Base-by-base conservation (phyloP, 1,139 yeast genomes). In the Martiniozyma asiatica region DNA sequence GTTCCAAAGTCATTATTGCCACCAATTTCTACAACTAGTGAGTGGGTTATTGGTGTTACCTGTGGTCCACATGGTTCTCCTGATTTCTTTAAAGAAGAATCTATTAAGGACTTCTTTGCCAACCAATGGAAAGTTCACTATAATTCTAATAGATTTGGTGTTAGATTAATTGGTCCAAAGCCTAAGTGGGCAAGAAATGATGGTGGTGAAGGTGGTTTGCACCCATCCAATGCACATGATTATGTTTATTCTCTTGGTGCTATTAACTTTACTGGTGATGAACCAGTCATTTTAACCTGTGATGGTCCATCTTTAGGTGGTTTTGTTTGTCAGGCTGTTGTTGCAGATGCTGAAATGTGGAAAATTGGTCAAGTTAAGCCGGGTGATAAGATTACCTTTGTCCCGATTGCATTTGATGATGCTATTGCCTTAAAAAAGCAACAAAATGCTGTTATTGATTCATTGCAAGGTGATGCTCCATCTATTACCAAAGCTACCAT, bases 271-370 rank as follows among this genome's bases (percentile, higher is more conserved):
- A 87, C 97, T 19, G 98, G 98, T 56, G 97, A 89, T 56, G 97
- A 87, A 55, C 97, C 97, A 4, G 98, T 89, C 21, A 84, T 89
- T 43, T 68, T 89, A 55, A 82, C 97, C 8, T 82, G 95, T 50
- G 98, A 89, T 58, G 97, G 97, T 38, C 97, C 97, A 30, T 81
- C 95, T 10, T 69, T 89, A 40, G 97, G 97, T 48, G 98, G 98
- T 1, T 89, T 89, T 51, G 96, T 89, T 22, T 89, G 97, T 58
- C 81, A 84, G 49, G 96, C 94, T 5, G 96, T 87, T 35, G 94
- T 89, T 39, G 81, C 84, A 17, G 94, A 85, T 52, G 84, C 93
- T 20, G 98, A 89, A 59, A 73, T 89, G 79, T 89, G 97, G 97
- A 89, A 89, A 61, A 80, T 89, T 51, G 98, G 98, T 32, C 97